A percentile compares a stretch with the other conserved stretches of the same genome.
These are phyloP conservation scores for Lathyrus aphaca DNA, from an alignment of 306 rosid species.

Conservation along the genomic window DNA sequence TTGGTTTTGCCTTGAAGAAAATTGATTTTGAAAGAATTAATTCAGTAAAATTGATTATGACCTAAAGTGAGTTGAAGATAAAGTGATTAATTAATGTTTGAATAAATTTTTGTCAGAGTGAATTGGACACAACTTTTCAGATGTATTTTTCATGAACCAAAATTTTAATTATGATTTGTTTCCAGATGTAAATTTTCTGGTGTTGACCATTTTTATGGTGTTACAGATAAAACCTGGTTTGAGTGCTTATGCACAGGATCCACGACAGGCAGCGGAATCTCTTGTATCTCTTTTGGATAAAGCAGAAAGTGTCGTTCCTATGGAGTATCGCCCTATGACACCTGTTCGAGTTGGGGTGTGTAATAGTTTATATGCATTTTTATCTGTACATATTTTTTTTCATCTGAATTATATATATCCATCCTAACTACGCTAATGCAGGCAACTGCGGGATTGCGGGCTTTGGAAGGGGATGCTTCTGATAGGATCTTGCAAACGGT, in stretches of 20 bases:
- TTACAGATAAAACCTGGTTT: constrained; percentile 68
- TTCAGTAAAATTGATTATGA: no score
- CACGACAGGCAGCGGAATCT: constrained; percentile 70
- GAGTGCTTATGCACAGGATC: constrained; percentile 71
- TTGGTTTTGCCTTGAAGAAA: no score
- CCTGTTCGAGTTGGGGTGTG: constrained; percentile 92
- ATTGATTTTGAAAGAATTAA: no score
- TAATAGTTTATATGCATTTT: not conserved
- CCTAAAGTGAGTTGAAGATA: no score
- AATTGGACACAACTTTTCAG: not conserved
- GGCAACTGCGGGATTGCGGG: constrained; percentile 95
- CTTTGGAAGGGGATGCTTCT: constrained; percentile 72
- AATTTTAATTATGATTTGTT: not conserved
- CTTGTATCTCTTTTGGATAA: constrained; percentile 62
- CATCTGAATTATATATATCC: constrained; percentile 11
- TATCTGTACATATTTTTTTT: not conserved
- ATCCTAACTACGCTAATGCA: constrained; percentile 39
- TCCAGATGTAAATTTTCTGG: not conserved
- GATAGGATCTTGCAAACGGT: constrained; percentile 84
- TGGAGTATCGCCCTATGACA: constrained; percentile 61
- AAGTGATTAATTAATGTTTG: no score
- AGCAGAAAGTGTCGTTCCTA: constrained; percentile 74
- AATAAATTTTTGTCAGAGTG: no score
- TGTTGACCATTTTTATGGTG: constrained; percentile 9
- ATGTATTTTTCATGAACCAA: not conserved